Evolutionary conservation across 2,329 filamentous ascomycete genomes (phyloP), one percentile per base, ranked within the genome.

Genomic region (Annulohypoxylon truncatum): DNA sequence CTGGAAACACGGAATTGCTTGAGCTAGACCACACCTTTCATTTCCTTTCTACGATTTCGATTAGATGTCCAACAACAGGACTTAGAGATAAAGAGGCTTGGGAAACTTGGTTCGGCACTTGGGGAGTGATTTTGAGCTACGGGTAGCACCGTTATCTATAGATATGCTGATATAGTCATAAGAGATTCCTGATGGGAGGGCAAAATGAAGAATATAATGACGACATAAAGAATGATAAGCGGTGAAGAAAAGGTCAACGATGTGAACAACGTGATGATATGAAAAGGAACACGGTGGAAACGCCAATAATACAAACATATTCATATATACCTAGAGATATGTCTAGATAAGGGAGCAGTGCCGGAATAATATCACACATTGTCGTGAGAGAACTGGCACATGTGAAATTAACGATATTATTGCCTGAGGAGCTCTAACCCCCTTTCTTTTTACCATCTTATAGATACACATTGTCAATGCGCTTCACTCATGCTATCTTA

Each of bases 1-100:
- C 69, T 82, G 80, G 80, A 78, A 67, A 4, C 70, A 84, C 57
- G 83, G 83, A 4, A 81, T 81, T 76, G 82, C 83, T 51, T 85
- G 67, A 66, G 42, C 13, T 9, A 35, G 6, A 9, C 20, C 15
- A 33, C 51, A 44, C 18, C 5, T 12, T 24, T 62, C 26, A 33
- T 15, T 57, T 22, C 28, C 13, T 8, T 53, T 40, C 22, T 18
- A 9, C 22, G 7, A 12, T 20, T 42, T 42, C 38, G 5, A 20
- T 42, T 42, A 42, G 38, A 42, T 7, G 15, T 42, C 38, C 38
- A 42, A 42, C 12, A 18, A 20, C 18, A 42, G 38, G 38, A 22
- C 38, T 42, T 42, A 42, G 38, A 42, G 38, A 42, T 8, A 10
- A 22, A 10, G 6, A 22, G 38, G 35, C 2, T 40, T 42, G 1